Percentiles rank a stretch among this genome's conserved stretches.
Evolutionary conservation across 2,329 filamentous ascomycete genomes (phyloP).

Genomic region (Thermothelomyces thermophilus): DNA sequence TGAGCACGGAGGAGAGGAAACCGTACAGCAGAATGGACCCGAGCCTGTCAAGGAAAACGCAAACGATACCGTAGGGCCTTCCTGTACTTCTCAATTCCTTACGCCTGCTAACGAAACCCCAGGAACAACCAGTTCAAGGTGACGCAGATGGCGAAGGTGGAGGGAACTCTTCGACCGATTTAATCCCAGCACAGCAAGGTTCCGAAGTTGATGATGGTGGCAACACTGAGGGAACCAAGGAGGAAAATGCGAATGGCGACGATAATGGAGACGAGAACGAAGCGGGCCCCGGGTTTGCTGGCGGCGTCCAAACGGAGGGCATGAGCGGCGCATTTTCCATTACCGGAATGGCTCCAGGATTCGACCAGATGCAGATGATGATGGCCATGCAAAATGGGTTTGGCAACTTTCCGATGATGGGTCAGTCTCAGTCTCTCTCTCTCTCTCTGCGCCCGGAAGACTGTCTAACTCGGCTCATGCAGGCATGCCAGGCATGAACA

Average conservation of each 20-base stretch:
- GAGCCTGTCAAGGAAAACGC: background rate
- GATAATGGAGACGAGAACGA: conserved; percentile 29
- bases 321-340: conserved; percentile 47
- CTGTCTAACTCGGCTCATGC: conserved; percentile 1
- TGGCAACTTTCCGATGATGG: conserved; percentile 71
- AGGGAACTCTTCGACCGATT: conserved; percentile 5
- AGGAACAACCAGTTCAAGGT: conserved; percentile 13
- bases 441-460: background rate
- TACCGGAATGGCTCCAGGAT: conserved; percentile 59
- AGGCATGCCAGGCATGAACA: conserved; percentile 78
- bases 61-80: conserved; percentile 15
- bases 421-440: conserved; percentile 50
- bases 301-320: conserved; percentile 31
- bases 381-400: conserved; percentile 66
- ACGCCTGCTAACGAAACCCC: conserved; percentile 9
- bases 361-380: conserved; percentile 76
- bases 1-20: conserved; percentile 8
- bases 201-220: conserved; percentile 24
- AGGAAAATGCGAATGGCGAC: conserved; percentile 29
- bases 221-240: conserved; percentile 26
- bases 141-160: conserved; percentile 7
- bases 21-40: conserved; percentile 2
- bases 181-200: conserved; percentile 13
- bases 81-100: background rate
- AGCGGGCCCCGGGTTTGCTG: conserved; percentile 24